These are phyloP conservation scores for Cercospora sp. DNA, from an alignment of 2,329 filamentous ascomycete genomes.

Conservation along the genomic window DNA sequence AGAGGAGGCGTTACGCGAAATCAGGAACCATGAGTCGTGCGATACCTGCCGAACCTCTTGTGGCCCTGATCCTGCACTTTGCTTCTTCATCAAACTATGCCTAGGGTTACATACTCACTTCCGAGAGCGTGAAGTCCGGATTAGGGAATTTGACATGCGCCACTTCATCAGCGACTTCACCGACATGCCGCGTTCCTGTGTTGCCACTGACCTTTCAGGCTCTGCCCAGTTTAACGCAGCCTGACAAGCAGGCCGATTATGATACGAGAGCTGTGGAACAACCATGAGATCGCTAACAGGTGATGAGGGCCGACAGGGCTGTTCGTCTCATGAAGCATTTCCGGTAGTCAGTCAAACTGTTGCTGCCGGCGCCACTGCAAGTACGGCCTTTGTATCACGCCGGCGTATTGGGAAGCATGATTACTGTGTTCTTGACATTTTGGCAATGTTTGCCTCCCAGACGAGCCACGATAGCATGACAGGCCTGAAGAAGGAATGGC, in stretches of 20 bases:
- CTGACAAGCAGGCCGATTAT: not conserved
- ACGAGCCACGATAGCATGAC: not conserved
- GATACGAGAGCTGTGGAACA: not conserved
- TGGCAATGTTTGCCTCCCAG: not conserved
- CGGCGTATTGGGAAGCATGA: not conserved
- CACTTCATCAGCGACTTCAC: not conserved
- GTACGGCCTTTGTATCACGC: not conserved
- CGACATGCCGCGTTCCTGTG: not conserved
- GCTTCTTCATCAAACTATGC: conserved; percentile 4
- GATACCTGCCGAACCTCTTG: not conserved
- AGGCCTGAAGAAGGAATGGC: not conserved
- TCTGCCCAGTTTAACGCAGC: not conserved
- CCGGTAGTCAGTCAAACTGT: not conserved
- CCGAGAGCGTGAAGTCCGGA: not conserved
- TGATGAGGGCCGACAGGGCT: not conserved
- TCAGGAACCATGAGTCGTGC: not conserved
- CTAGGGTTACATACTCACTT: not conserved
- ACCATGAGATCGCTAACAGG: not conserved
- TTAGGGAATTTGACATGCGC: not conserved
- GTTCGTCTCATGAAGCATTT: not conserved
- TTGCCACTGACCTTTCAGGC: not conserved
- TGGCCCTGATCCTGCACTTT: not conserved
- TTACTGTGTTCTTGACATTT: not conserved
- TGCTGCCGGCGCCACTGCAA: not conserved
- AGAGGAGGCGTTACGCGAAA: not conserved